Evolutionary conservation across 768 basidiomycete genomes (phyloP), one percentile per base, ranked within the genome.

Genomic region (Boletus rex-veris): DNA sequence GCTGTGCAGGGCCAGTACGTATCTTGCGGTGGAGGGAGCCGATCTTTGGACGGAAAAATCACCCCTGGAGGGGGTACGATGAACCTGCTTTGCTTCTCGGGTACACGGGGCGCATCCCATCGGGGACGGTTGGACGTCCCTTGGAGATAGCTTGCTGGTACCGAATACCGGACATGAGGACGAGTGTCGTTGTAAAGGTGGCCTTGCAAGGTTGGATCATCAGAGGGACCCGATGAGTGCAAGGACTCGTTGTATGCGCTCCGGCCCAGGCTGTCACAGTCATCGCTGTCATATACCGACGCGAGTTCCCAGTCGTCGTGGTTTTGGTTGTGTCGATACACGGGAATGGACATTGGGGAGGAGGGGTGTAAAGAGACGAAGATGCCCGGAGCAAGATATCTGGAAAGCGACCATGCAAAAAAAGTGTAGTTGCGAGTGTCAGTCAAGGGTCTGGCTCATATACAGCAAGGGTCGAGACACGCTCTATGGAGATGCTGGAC

Each of bases 271-370:
- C 60, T 69, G 42, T 57, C 60, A 54, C 67, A 60, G 51, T 64
- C 67, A 55, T 68, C 66, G 50, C 67, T 68, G 41, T 60, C 55
- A 48, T 68, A 68, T 24, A 63, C 56, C 31, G 66, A 68, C 18
- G 64, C 66, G 45, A 69, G 53, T 50, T 68, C 66, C 66, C 66
- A 68, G 54, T 68, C 66, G 26, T 62, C 57, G 42, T 59, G 51
- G 35, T 49, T 18, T 37, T 47, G 24, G 35, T 69, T 68, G 44
- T 68, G 67, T 36, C 66, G 62, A 40, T 53, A 68, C 18, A 68
- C 26, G 19, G 66, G 66, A 21, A 68, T 67, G 41, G 53, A n/a
- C 64, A 69, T 64, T 38, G 21, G 28, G 31, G 36, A 33, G 19
- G 45, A 45, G 50, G 45, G 18, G 44, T 11, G 35, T 33, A 30